phyloP scores from a whole-genome alignment of 305 asterid genomes.

The Plantago lanceolata region DNA sequence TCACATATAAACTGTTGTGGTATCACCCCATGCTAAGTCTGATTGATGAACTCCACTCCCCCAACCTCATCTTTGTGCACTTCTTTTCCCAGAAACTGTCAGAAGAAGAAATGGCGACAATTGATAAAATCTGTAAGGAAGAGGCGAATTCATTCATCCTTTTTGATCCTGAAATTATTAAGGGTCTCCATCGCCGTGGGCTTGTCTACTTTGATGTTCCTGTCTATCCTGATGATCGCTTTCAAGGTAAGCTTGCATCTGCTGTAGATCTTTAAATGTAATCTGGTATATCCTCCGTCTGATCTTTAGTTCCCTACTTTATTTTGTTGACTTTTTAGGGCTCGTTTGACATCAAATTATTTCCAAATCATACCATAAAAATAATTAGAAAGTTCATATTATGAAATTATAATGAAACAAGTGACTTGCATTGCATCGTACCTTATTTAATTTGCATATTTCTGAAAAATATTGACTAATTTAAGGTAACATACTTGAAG shows the following conservation, averaged over 20 bases:
- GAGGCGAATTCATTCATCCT: slow-evolving; percentile 89
- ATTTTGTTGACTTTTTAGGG: no score
- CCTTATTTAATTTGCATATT: background rate
- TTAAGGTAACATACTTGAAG: background rate
- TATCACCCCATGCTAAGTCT: slow-evolving; percentile 15
- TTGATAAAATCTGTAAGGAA: slow-evolving; percentile 96
- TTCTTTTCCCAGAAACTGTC: slow-evolving; percentile 69
- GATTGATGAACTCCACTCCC: slow-evolving; percentile 21
- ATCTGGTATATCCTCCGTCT: background rate
- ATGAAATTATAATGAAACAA: background rate
- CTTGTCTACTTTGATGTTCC: slow-evolving; percentile 92
- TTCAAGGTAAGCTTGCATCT: slow-evolving; percentile 60
- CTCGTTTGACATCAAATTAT: no score
- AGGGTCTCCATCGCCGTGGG: slow-evolving; percentile 83
- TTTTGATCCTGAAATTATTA: slow-evolving; percentile 80
- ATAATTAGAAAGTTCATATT: background rate
- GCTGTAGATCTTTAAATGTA: background rate
- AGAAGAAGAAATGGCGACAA: slow-evolving; percentile 94
- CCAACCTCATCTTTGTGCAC: slow-evolving; percentile 19
- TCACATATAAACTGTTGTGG: slow-evolving; percentile 14
- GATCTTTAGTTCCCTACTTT: background rate
- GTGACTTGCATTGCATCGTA: background rate
- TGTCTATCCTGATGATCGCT: slow-evolving; percentile 93
- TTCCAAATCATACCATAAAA: no score
- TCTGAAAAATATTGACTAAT: background rate